These are phyloP conservation scores for Ceriops zippeliana DNA, from an alignment of 345 rosid species.

Conservation along the genomic window DNA sequence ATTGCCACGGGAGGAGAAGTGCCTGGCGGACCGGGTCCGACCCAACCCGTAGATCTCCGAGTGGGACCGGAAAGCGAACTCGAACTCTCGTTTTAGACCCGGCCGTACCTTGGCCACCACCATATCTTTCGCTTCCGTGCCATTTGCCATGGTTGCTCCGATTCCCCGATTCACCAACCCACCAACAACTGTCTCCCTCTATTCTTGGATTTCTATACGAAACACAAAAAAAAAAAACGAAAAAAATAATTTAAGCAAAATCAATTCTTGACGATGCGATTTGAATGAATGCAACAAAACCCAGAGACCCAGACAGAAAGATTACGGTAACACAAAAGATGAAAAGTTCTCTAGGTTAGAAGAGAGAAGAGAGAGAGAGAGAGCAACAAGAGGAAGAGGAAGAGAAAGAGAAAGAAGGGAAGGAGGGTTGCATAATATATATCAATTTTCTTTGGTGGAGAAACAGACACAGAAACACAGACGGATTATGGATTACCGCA, in stretches of 20 bases:
- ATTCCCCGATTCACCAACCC: not conserved
- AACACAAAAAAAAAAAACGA: too few relatives aligned
- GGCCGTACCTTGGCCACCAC: constrained; percentile 50
- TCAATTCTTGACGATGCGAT: not conserved
- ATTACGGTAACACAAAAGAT: not conserved
- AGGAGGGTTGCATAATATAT: not conserved
- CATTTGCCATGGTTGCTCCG: constrained; percentile 21
- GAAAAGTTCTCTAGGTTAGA: too few relatives aligned
- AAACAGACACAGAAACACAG: not conserved
- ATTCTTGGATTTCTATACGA: too few relatives aligned
- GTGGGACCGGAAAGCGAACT: constrained; percentile 71
- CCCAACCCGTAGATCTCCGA: constrained; percentile 87
- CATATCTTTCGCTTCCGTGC: constrained; percentile 16
- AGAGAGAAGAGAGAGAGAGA: not conserved
- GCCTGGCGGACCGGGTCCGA: constrained; percentile 53
- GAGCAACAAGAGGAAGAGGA: not conserved
- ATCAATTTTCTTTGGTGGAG: not conserved
- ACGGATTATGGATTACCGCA: too few relatives aligned
- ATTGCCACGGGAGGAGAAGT: not conserved
- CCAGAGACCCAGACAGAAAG: not conserved
- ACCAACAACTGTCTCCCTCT: too few relatives aligned
- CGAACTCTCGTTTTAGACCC: constrained; percentile 80
- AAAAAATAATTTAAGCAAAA: too few relatives aligned
- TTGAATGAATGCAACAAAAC: not conserved
- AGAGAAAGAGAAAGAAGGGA: not conserved